Base-by-base conservation (phyloP, 1,139 yeast species). In the Blastobotrys buckinghamii region DNA sequence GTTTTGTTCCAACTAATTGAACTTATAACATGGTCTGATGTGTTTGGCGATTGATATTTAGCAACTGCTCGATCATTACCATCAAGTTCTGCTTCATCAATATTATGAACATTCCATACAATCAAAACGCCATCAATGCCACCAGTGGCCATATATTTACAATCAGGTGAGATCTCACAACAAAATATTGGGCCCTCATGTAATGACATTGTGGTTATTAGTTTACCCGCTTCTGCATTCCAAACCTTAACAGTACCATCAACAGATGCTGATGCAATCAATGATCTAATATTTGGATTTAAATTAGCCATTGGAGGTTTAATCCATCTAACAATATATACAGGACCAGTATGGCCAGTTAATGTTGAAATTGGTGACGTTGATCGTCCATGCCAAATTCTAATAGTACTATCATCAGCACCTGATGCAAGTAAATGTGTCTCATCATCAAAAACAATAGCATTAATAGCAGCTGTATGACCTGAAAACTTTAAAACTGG, bases 211-310 rank as follows among this genome's bases (percentile, higher is more conserved):
- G 70, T 59, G 10, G 69, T 71, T 6, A 76, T 51, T 19, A 70
- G 56, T 13, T 64, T 60, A 17, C 81, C 81, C 7, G 63, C 64
- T 15, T 67, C 58, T 1, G 77, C 71, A 55, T 84, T 78, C 95
- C 95, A 88, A 0, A 85, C 59, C 49, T 84, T 74, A 1, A 83
- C 67, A 0, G 82, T 70, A 1, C 95, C 90, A 55, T 87, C 95
- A 65, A 85, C 69, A 1, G 95, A 82, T 1, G 76, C 70, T 10
- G 76, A 70, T n/a, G 74, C 57, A 4, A 77, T 55, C 1, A 45
- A 10, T 22, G 33, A 8, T 33, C 53, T 7, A 39, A 27, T 17
- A 19, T 19, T 16, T 6, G 59, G 50, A 27, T 53, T 51, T 19
- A 54, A 41, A 13, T 45, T 40, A 1, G 49, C 49, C 10, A 44